Conservation (phyloP, 768 basidiomycete species). For the Phylloporus rhodoxanthus region DNA sequence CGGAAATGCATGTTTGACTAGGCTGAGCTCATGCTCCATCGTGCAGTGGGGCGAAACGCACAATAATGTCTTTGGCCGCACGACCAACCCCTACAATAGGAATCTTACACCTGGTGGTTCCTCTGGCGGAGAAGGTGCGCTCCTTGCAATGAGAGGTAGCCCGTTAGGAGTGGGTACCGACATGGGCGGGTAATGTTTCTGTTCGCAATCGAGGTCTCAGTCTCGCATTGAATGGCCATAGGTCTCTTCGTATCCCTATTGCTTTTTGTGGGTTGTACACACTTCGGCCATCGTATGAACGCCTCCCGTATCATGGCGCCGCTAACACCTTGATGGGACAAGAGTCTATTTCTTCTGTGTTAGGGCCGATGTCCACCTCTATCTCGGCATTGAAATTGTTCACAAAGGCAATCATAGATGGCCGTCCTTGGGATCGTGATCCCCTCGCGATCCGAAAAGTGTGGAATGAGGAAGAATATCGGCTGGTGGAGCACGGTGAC, state of each 20-base stretch:
- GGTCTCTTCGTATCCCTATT: constrained; percentile 70
- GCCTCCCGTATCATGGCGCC: constrained; percentile 65
- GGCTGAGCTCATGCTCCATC: no score
- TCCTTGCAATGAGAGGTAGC: constrained; percentile 48
- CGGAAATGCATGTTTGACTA: background rate
- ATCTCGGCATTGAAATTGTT: constrained; percentile 57
- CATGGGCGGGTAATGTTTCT: constrained; percentile 55
- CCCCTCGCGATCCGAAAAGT: constrained; percentile 51
- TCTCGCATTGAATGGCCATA: constrained; percentile 17
- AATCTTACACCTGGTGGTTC: constrained; percentile 74
- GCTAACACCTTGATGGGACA: constrained; percentile 66
- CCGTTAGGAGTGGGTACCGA: constrained; percentile 73
- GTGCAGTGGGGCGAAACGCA: constrained; percentile 70
- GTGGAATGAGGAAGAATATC: constrained; percentile 59
- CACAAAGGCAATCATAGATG: constrained; percentile 33
- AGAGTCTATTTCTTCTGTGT: constrained; percentile 66
- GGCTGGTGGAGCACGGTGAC: constrained; percentile 52
- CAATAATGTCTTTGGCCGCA: constrained; percentile 78
- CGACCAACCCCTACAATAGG: constrained; percentile 70
- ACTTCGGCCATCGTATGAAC: constrained; percentile 63
- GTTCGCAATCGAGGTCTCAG: background rate
- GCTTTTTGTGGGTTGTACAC: constrained; percentile 69
- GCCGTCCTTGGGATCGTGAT: constrained; percentile 61
- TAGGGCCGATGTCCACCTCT: constrained; percentile 68
- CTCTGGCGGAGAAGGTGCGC: constrained; percentile 81